Conservation (phyloP, 2,329 filamentous ascomycete species). For the Cladophialophora exuberans region DNA sequence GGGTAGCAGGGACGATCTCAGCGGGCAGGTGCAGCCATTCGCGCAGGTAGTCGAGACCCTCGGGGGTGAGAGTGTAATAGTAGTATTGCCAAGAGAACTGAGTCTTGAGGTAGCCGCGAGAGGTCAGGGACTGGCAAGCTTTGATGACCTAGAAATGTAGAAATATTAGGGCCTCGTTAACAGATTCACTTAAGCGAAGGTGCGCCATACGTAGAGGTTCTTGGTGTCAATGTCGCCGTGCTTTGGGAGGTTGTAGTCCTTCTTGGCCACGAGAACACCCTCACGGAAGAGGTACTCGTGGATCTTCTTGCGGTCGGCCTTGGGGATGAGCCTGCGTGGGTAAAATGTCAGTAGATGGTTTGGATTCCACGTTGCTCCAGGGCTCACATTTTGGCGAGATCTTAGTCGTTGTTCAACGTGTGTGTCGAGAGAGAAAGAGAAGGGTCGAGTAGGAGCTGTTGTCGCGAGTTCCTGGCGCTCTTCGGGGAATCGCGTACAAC, state of each 20-base stretch:
- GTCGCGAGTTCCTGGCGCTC: slow-evolving; percentile 57
- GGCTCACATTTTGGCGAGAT: slow-evolving; percentile 45
- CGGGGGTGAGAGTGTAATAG: slow-evolving; percentile 99
- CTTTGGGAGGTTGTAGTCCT: slow-evolving; percentile 98
- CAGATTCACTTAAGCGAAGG: neutral
- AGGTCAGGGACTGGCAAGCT: slow-evolving; percentile 97
- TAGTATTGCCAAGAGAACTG: slow-evolving; percentile 99
- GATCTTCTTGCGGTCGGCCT: slow-evolving; percentile 99
- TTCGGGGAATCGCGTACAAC: slow-evolving; percentile 59
- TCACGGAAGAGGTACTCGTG: slow-evolving; percentile 99
- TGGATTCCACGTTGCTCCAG: slow-evolving; percentile 11
- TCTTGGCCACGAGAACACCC: slow-evolving; percentile 93
- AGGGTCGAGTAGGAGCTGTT: slow-evolving; percentile 43
- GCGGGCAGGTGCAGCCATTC: slow-evolving; percentile 99
- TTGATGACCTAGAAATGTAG: slow-evolving; percentile 77
- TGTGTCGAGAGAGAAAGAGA: neutral
- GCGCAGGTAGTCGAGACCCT: slow-evolving; percentile 99
- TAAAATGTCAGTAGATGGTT: slow-evolving; percentile 1
- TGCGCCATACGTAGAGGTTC: slow-evolving; percentile 81
- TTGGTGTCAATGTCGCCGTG: slow-evolving; percentile 98
- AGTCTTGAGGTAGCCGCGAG: slow-evolving; percentile 98
- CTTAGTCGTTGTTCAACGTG: slow-evolving; percentile 36
- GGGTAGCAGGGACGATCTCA: slow-evolving; percentile 98
- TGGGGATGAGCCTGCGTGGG: slow-evolving; percentile 87
- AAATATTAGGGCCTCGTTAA: slow-evolving; percentile 9